Percentiles rank a stretch among this genome's conserved stretches.
These are phyloP conservation scores for Austroboletus novae-zelandiae DNA, from an alignment of 1,284 basidiomycete genomes.

Conservation along the genomic window DNA sequence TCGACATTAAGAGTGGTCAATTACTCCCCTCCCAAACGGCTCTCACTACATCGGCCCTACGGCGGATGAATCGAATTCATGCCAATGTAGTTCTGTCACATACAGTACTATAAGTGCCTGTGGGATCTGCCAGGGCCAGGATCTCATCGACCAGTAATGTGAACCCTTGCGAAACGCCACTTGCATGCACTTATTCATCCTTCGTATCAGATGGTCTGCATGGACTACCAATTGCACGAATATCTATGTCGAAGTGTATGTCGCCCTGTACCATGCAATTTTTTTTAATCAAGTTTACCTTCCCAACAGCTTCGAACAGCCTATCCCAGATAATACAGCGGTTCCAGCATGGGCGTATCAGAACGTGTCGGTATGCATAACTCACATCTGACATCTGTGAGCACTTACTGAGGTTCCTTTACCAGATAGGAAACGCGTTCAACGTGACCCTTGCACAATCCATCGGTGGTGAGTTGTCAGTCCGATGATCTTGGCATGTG, in stretches of 20 bases:
- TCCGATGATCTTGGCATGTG: too few species aligned
- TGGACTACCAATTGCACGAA: constrained; percentile 29
- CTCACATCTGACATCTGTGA: neutral
- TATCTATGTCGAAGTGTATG: constrained; percentile 19
- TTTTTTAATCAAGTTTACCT: constrained; percentile 4
- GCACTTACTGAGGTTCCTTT: neutral
- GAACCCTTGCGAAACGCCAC: neutral
- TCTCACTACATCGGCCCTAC: constrained; percentile 26
- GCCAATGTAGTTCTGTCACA: constrained; percentile 34
- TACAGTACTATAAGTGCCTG: constrained; percentile 36
- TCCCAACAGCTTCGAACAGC: constrained; percentile 16
- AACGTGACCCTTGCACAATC: constrained; percentile 19
- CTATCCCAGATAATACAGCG: constrained; percentile 26
- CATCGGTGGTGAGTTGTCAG: constrained; percentile 23
- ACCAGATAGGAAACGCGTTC: constrained; percentile 20
- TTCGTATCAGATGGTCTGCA: constrained; percentile 25
- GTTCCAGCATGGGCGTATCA: constrained; percentile 34
- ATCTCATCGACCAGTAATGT: constrained; percentile 14
- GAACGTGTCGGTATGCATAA: constrained; percentile 27
- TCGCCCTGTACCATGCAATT: neutral
- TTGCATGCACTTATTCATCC: neutral
- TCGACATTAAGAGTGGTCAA: constrained; percentile 20
- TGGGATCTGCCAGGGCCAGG: constrained; percentile 31
- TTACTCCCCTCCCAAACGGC: constrained; percentile 12
- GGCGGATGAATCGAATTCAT: constrained; percentile 15